Conservation (phyloP, 169 alveolate species). For the Plasmodium knowlesi region DNA sequence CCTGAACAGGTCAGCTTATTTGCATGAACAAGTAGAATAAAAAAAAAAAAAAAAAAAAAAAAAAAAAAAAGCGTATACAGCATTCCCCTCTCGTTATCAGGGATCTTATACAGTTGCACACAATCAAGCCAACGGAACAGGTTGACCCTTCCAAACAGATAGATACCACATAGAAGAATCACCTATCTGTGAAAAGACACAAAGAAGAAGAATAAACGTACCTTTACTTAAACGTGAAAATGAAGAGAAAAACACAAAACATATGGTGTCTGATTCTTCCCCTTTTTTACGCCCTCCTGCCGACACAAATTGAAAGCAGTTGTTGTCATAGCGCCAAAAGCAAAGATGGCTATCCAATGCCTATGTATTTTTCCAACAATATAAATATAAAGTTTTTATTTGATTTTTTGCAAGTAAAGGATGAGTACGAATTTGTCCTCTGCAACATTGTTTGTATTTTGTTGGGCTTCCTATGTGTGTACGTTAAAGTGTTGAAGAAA, state of each 20-base stretch:
- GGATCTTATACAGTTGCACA: not conserved
- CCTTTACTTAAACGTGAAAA: not conserved
- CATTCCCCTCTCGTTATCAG: not conserved
- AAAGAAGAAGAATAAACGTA: not conserved
- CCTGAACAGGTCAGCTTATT: conserved; percentile 6
- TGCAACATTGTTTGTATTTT: conserved; percentile 50
- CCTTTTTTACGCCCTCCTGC: not conserved
- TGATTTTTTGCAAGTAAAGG: conserved; percentile 50
- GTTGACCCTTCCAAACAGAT: not conserved
- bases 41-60: not conserved
- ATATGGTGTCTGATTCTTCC: not conserved
- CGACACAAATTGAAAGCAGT: conserved; percentile 3
- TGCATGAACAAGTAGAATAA: not conserved
- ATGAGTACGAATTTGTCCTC: conserved; percentile 24
- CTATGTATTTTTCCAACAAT: conserved; percentile 54
- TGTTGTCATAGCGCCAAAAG: not conserved
- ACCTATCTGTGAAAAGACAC: not conserved
- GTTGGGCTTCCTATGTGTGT: conserved; percentile 39
- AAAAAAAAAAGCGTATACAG: not conserved
- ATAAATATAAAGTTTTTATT: conserved; percentile 54
- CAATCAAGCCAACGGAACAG: not conserved
- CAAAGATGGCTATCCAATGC: conserved; percentile 31
- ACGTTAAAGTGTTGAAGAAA: conserved; percentile 38
- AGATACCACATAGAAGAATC: not conserved
- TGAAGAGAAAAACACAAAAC: not conserved